Base-by-base conservation (phyloP, 345 rosid species). In the Salix udensis region DNA sequence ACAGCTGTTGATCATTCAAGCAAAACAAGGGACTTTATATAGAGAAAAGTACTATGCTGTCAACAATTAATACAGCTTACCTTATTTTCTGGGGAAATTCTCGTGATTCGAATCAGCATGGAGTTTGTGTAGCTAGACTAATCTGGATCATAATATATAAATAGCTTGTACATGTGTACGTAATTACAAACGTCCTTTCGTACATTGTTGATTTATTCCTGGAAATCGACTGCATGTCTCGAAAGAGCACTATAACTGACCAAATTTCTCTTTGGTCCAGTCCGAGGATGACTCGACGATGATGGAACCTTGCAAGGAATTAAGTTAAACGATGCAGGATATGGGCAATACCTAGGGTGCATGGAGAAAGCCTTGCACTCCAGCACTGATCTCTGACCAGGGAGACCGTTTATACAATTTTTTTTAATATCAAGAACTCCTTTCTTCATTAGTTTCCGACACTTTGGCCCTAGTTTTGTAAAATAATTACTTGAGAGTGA, bases 401-500 rank as follows among this genome's bases (percentile, higher is more conserved):
- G 86, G 36, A 83, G 82, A 55, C 67, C 71, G 11, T 1, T 76
- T 16, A 88, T 70, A 65, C 91, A 88, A 53, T 88, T 88, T 67
- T 81, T 74, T 69, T 82, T 80, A 50, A 78, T 62, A 67, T 86
- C 86, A 44, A 88, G 81, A 53, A 65, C 53, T 14, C 81, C 80
- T 0, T 18, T 81, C 61, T 78, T 65, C 73, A 84, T 48, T 62
- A 81, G 75, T 48, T 78, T 78, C 80, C 77, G 0, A n/a, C 91
- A 88, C 36, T 18, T 3, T 9, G 91, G 85, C 55, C 88, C 87
- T 6, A 82, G 42, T 14, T 50, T 2, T 24, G 68, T 81, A 72
- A 88, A 86, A 72, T 81, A 88, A 76, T 88, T 88, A 19, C 68
- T 34, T 2, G 89, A 86, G n/a, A 84, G 68, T 1, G 87, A 79